Base-by-base conservation (phyloP, 1,284 basidiomycete genomes). In the Ustilago bromivora region DNA sequence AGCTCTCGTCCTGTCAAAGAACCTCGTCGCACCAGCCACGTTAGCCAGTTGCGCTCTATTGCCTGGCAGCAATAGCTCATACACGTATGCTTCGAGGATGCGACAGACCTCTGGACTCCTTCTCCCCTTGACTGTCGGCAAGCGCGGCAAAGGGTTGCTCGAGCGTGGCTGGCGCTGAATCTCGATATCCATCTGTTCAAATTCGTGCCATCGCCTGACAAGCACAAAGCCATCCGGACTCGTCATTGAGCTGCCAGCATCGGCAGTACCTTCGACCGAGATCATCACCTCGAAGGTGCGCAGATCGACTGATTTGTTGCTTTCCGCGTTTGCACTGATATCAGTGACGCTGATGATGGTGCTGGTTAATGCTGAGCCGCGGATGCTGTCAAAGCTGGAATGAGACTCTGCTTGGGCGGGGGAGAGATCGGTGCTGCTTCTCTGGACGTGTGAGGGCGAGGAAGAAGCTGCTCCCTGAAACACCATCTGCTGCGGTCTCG, bases 201-300 rank as follows among this genome's bases (percentile, higher is more conserved):
- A 78, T 55, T 85, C 83, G 57, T 78, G 61, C 82, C 83, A 84
- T 10, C 76, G 63, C 9, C 84, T 73, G 0, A 85, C 61, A 11
- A 85, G 70, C 3, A 83, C 79, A 61, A 84, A 84, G 41, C 84
- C 84, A 40, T 81, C 81, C 4, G 73, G 49, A n/a, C 65, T 63
- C 12, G 61, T 58, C 38, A 36, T 53, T 2, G 69, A 57, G 49
- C 49, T 28, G 17, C 60, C 43, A 1, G 64, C 13, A 7, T 67
- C 69, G 7, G 66, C 31, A 4, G 61, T 53, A 7, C 72, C 76
- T 56, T 85, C 84, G 43, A 85, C 78, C 28, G 81, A 81, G 54
- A 84, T 77, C 73, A 85, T 83, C 41, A 84, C 69, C 41, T 85
- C 83, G 34, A 82, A 64, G 0, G 66, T 78, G 23, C 76, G 75